Conservation (phyloP, 148 eudicot genomes). For the Rhododendron simsii region DNA sequence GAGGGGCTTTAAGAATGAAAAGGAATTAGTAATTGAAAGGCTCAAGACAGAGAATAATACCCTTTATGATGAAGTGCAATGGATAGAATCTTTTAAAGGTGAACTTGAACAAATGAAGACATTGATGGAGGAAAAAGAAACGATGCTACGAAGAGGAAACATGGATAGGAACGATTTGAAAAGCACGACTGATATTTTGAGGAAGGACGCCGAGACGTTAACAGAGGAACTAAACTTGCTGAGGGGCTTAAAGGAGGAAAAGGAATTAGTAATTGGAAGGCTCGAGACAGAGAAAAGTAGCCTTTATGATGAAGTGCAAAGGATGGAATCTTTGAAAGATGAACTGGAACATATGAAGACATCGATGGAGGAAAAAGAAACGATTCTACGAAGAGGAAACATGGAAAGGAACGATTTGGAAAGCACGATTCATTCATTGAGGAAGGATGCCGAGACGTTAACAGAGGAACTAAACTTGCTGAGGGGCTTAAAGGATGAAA, state of each 20-base stretch:
- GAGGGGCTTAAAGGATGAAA: constrained; percentile 41
- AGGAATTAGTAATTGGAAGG: constrained; percentile 36
- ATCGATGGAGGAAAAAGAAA: constrained; percentile 40
- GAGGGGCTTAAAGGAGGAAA: constrained; percentile 41
- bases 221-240: constrained; percentile 38
- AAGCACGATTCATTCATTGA: constrained; percentile 18
- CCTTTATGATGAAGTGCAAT: constrained; percentile 31
- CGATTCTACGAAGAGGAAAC: constrained; percentile 26
- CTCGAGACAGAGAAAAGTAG: constrained; percentile 33
- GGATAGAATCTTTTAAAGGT: constrained; percentile 22
- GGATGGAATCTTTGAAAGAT: constrained; percentile 20
- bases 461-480: constrained; percentile 38
- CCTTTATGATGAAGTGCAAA: constrained; percentile 29
- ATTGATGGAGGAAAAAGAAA: constrained; percentile 40
- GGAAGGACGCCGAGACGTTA: constrained; percentile 40
- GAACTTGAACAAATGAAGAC: constrained; percentile 41
- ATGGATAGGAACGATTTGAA: constrained; percentile 32
- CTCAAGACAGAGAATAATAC: constrained; percentile 33
- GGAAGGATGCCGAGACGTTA: constrained; percentile 39
- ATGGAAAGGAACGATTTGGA: constrained; percentile 33
- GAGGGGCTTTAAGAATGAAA: constrained; percentile 41
- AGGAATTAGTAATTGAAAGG: constrained; percentile 35
- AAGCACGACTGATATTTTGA: constrained; percentile 18
- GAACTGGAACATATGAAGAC: constrained; percentile 41
- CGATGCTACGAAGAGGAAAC: constrained; percentile 27